A percentile compares a stretch with the other conserved stretches of the same genome.
Conservation (phyloP, 305 asterid species). For the Ajuga reptans region DNA sequence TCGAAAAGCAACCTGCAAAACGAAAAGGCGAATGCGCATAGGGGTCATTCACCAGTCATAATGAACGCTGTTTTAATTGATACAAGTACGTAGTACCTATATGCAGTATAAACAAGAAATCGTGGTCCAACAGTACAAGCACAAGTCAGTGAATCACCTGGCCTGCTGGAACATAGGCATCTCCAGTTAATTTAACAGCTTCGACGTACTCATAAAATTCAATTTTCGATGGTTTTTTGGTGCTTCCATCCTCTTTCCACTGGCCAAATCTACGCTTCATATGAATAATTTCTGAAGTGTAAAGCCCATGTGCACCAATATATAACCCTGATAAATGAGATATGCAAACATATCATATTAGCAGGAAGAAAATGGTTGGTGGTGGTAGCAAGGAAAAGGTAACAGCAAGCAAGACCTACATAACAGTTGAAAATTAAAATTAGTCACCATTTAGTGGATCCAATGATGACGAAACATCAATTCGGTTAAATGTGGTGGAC, state of each 20-base stretch:
- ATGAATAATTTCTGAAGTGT: slow-evolving; percentile 80
- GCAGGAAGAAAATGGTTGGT: background rate
- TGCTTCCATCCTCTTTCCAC: slow-evolving; percentile 70
- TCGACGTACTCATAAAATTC: slow-evolving; percentile 89
- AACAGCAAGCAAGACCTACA: background rate
- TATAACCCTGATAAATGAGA: slow-evolving; percentile 53
- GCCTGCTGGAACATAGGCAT: slow-evolving; percentile 93
- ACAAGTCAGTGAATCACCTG: slow-evolving; percentile 48
- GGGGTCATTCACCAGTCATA: background rate
- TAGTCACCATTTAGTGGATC: slow-evolving; percentile 79
- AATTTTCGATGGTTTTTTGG: slow-evolving; percentile 49
- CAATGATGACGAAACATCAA: slow-evolving; percentile 50
- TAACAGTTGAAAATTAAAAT: background rate
- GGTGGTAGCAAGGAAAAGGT: background rate
- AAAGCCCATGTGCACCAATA: slow-evolving; percentile 84
- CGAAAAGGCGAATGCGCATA: background rate
- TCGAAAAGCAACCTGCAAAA: slow-evolving; percentile 80
- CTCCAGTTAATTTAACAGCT: slow-evolving; percentile 86
- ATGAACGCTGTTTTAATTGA: background rate
- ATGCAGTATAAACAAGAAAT: background rate
- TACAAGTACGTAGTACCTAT: background rate
- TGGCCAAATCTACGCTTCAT: slow-evolving; percentile 86
- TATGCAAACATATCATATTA: slow-evolving; percentile 8
- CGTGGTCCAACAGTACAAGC: background rate
- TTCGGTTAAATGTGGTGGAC: slow-evolving; percentile 78